A percentile compares a stretch with the other conserved stretches of the same genome.
phyloP scores from a whole-genome alignment of 129 eudicot species.

The Chrysanthemum seticuspe region DNA sequence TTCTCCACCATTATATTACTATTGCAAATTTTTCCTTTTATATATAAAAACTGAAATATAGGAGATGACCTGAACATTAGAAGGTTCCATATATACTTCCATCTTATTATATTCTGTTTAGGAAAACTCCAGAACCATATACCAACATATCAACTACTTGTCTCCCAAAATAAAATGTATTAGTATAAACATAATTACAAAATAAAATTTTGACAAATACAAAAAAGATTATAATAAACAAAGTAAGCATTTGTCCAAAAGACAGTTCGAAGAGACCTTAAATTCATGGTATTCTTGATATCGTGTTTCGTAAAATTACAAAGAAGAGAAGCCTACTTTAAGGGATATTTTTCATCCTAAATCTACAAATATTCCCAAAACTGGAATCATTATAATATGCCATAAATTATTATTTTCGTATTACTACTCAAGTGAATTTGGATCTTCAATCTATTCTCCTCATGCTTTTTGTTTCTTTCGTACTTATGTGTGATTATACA shows the following conservation, averaged over 20 bases:
- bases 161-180: conserved; percentile 7
- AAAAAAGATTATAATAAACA: conserved; percentile 16
- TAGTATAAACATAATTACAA: not conserved
- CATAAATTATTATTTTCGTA: conserved; percentile 25
- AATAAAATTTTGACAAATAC: conserved; percentile 4
- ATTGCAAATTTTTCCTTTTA: not conserved
- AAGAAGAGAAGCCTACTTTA: conserved; percentile 24
- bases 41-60: not conserved
- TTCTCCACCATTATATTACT: too few species aligned
- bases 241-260: conserved; percentile 20
- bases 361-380: conserved; percentile 23
- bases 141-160: conserved; percentile 9
- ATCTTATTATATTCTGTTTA: too few species aligned
- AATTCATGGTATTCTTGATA: conserved; percentile 26
- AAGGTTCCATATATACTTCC: not conserved
- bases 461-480: conserved; percentile 11
- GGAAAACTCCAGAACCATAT: not conserved
- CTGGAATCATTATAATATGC: conserved; percentile 31
- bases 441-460: conserved; percentile 4
- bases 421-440: not conserved
- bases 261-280: conserved; percentile 22
- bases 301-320: conserved; percentile 22
- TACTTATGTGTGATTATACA: not conserved
- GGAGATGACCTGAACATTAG: not conserved
- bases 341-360: conserved; percentile 19